Evolutionary conservation across 202 grass and related monocot species (phyloP).

Genomic region (Zizania palustris): DNA sequence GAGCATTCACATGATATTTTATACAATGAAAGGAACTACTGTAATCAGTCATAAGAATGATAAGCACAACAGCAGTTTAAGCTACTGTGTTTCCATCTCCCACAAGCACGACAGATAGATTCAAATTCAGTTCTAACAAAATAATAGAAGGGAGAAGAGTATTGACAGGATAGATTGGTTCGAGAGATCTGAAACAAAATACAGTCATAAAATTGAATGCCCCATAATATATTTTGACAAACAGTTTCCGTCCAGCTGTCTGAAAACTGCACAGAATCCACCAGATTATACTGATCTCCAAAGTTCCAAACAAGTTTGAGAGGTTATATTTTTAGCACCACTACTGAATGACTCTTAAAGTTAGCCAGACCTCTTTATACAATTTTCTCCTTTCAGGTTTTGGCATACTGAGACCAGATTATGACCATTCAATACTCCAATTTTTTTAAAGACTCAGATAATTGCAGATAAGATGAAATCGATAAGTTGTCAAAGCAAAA

Average conservation of each 20-base stretch:
- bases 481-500: conserved; percentile 22
- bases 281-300: conserved; percentile 20
- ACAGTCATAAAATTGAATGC: neutral
- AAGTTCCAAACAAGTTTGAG: conserved; percentile 8
- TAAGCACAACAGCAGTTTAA: conserved; percentile 11
- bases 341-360: conserved; percentile 9
- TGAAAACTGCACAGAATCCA: neutral
- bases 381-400: neutral
- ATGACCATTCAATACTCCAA: too few species aligned
- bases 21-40: conserved; percentile 11
- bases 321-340: conserved; percentile 11
- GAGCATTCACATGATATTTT: neutral
- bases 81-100: conserved; percentile 14
- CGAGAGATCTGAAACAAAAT: conserved; percentile 13
- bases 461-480: neutral
- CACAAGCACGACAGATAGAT: conserved; percentile 1
- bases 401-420: neutral
- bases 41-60: conserved; percentile 2
- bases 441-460: neutral
- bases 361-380: neutral
- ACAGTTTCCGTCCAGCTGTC: neutral
- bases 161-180: conserved; percentile 16
- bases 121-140: neutral
- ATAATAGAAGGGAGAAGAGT: neutral
- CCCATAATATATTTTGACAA: conserved; percentile 27